These are phyloP conservation scores for Leishmania mexicana DNA, from an alignment of 208 protist species.

Conservation along the genomic window DNA sequence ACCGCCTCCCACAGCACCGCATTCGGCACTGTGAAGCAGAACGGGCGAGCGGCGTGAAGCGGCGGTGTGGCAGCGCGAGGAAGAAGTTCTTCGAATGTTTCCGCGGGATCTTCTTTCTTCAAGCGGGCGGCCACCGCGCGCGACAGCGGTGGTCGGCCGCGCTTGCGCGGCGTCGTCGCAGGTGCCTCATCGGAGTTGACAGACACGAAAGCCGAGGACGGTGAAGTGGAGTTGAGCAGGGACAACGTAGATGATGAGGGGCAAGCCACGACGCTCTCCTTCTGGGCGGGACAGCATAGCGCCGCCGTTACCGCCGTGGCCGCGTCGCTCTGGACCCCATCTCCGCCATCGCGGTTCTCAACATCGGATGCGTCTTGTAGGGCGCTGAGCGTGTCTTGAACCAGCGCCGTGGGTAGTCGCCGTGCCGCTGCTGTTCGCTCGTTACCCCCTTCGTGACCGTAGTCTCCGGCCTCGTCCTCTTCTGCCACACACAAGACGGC, in stretches of 20 bases:
- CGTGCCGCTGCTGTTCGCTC: background rate
- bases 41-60: background rate
- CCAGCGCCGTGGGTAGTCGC: background rate
- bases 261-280: background rate
- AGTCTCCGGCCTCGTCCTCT: background rate
- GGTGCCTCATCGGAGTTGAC: background rate
- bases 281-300: background rate
- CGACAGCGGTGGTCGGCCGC: background rate
- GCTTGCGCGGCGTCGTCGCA: background rate
- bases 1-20: slow-evolving; percentile 26
- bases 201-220: background rate
- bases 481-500: background rate
- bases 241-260: background rate
- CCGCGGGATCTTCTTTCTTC: background rate
- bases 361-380: background rate
- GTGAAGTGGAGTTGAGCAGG: background rate
- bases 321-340: background rate
- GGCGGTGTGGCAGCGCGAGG: background rate
- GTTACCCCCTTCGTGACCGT: background rate
- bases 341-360: background rate
- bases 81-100: background rate
- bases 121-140: background rate
- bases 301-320: background rate
- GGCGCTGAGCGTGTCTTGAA: background rate
- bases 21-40: slow-evolving; percentile 15